Conservation (phyloP, 164 flowering plant genomes). For the Pachysandra terminalis region DNA sequence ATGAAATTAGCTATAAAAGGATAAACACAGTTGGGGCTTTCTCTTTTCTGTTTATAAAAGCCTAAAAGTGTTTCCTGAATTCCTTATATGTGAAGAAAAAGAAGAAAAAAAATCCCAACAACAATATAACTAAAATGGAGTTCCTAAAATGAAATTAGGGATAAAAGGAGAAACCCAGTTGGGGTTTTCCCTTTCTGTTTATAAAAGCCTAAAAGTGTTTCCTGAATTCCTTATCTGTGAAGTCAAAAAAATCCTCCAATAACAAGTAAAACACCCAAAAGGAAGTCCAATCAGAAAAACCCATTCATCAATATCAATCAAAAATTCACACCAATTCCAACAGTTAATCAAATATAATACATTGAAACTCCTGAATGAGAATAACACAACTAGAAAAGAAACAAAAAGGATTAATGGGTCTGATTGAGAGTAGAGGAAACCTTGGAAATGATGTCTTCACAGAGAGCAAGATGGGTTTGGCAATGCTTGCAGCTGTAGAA, state of each 20-base stretch:
- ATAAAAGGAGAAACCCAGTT: neutral
- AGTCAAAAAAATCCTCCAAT: no score
- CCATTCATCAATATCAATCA: no score
- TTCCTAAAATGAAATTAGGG: neutral
- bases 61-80: neutral
- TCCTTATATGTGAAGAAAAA: no score
- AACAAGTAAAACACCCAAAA: neutral
- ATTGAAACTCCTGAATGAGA: neutral
- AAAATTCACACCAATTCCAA: no score
- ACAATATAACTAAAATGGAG: neutral
- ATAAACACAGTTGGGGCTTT: neutral
- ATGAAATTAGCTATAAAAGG: neutral
- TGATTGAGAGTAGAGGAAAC: conserved; percentile 17
- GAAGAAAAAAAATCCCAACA: no score
- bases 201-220: no score
- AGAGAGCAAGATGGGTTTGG: conserved; percentile 47
- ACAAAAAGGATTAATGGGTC: neutral
- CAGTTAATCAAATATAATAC: no score
- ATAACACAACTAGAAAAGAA: neutral
- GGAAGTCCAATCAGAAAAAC: no score
- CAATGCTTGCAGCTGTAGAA: conserved; percentile 59
- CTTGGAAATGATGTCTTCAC: conserved; percentile 47
- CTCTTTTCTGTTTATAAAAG: neutral
- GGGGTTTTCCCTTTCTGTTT: neutral
- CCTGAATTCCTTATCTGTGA: neutral